Percentiles rank a stretch among this genome's conserved stretches.
These are phyloP conservation scores for Silene latifolia DNA, from an alignment of 148 eudicot genomes.

Conservation along the genomic window DNA sequence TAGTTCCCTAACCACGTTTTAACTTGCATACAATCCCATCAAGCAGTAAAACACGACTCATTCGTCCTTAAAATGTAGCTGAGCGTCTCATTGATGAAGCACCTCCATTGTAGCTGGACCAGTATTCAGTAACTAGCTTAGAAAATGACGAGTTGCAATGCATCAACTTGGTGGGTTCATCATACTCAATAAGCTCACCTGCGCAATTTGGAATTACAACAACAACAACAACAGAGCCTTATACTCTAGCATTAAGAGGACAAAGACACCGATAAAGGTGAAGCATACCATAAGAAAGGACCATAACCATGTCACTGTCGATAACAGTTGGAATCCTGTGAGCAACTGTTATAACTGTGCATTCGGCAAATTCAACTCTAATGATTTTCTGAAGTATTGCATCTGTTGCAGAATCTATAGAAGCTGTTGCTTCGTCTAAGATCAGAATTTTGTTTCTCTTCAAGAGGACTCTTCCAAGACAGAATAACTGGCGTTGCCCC, in stretches of 20 bases:
- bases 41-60: background rate
- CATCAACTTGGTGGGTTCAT: conserved; percentile 62
- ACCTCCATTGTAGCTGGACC: conserved; percentile 52
- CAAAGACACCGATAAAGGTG: no score
- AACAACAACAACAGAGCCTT: no score
- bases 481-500: conserved; percentile 59
- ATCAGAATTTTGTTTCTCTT: conserved; percentile 56
- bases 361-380: conserved; percentile 47
- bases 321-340: conserved; percentile 65
- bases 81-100: background rate
- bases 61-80: background rate
- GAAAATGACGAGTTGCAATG: conserved; percentile 46
- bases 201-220: background rate
- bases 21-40: no score
- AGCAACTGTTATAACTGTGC: conserved; percentile 61
- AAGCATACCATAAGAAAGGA: no score
- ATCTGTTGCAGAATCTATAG: conserved; percentile 52
- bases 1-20: background rate
- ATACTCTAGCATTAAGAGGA: no score
- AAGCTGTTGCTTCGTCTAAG: conserved; percentile 69
- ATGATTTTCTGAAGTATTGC: conserved; percentile 53
- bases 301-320: conserved; percentile 17
- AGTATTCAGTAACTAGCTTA: conserved; percentile 75
- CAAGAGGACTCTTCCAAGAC: conserved; percentile 57
- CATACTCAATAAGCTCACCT: conserved; percentile 68